phyloP scores from a whole-genome alignment of 495 filamentous ascomycete species.

The Xylaria flabelliformis region DNA sequence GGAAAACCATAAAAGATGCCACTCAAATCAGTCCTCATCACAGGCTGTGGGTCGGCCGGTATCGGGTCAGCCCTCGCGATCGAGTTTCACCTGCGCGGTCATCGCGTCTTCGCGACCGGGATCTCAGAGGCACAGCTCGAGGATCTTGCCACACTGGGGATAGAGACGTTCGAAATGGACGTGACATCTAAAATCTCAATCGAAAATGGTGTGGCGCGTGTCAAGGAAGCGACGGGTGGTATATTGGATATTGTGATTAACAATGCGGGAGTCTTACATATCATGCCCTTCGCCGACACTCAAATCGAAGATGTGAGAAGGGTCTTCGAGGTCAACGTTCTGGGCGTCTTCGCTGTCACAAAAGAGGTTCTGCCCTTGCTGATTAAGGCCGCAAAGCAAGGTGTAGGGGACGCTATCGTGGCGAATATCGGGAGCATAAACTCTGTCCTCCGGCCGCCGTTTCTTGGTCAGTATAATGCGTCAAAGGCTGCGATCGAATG shows the following conservation, averaged over 20 bases:
- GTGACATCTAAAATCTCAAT: constrained; percentile 52
- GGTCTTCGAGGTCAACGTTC: constrained; percentile 64
- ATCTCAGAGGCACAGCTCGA: constrained; percentile 50
- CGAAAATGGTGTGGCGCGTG: constrained; percentile 36
- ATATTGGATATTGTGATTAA: constrained; percentile 62
- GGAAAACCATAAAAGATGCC: neutral
- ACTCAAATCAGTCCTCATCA: constrained; percentile 47
- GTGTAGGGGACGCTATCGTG: constrained; percentile 34
- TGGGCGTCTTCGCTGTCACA: constrained; percentile 56
- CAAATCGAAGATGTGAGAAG: constrained; percentile 50
- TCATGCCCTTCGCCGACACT: constrained; percentile 56
- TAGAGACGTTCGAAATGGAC: constrained; percentile 57
- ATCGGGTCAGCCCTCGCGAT: constrained; percentile 62
- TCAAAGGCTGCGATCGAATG: constrained; percentile 60
- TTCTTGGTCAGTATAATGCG: constrained; percentile 56
- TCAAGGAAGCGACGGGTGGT: constrained; percentile 37
- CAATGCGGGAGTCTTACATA: constrained; percentile 56
- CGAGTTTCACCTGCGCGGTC: constrained; percentile 55
- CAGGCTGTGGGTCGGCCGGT: constrained; percentile 56
- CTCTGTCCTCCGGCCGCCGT: constrained; percentile 40
- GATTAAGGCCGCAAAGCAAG: constrained; percentile 39
- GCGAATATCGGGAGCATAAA: constrained; percentile 58
- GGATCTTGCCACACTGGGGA: constrained; percentile 41
- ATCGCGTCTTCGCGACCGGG: constrained; percentile 63
- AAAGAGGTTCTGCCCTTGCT: constrained; percentile 61